phyloP scores from a whole-genome alignment of 2,329 filamentous ascomycete species.

The Fusarium sp. region DNA sequence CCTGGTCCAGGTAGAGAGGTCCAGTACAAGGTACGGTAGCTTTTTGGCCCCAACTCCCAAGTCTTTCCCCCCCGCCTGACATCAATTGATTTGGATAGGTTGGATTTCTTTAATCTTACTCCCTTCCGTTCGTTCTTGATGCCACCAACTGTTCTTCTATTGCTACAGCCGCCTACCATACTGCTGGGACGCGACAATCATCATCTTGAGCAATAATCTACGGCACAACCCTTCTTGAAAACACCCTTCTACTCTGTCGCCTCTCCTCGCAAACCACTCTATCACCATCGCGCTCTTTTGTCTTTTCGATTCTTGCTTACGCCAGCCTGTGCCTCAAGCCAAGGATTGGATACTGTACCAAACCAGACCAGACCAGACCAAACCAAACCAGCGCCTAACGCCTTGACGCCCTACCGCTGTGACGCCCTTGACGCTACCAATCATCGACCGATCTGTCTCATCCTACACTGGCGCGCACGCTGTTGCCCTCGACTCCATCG shows the following conservation, averaged over 20 bases:
- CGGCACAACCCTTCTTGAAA: conserved; percentile 18
- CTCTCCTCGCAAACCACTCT: conserved; percentile 3
- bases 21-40: conserved; percentile 8
- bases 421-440: conserved; percentile 45
- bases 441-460: conserved; percentile 44
- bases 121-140: conserved; percentile 34
- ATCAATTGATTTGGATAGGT: conserved; percentile 27
- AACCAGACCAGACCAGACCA: neutral
- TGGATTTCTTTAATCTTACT: conserved; percentile 39
- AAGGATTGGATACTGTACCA: conserved; percentile 19
- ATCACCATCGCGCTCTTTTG: conserved; percentile 12
- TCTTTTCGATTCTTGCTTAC: conserved; percentile 22
- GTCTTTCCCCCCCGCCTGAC: conserved; percentile 26
- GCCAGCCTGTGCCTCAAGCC: conserved; percentile 32
- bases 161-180: conserved; percentile 8
- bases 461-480: conserved; percentile 39
- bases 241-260: conserved; percentile 9
- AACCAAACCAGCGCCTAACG: conserved; percentile 37
- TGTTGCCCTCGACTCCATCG: conserved; percentile 39
- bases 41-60: conserved; percentile 27
- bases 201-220: conserved; percentile 28
- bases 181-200: conserved; percentile 24
- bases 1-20: conserved; percentile 1
- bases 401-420: conserved; percentile 40
- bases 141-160: conserved; percentile 31